Base-by-base conservation (phyloP, 179 eudicot genomes). In the Spinacia oleracea region DNA sequence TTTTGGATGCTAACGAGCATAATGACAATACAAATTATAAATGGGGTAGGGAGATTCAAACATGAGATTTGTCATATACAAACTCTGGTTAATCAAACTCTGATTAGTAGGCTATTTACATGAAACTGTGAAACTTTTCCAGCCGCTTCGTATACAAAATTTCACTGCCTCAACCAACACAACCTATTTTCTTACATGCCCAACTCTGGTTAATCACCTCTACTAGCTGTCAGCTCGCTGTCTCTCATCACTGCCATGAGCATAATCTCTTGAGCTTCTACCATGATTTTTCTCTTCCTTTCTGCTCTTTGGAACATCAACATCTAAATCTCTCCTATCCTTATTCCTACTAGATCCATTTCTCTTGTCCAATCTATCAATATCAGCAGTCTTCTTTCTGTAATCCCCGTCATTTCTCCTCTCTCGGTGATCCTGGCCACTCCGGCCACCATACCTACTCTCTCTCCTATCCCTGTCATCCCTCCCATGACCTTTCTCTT, bases 281-380 rank as follows among this genome's bases (percentile, higher is more conserved):
- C 70, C 70, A 78, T 79, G 42, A 76, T 79, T 87, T 38, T 67
- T 78, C 56, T 71, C 84, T 70, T 83, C 68, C 77, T 74, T 55
- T 72, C 65, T 55, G 45, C 73, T 72, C 31, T 63, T 80, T 55
- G 43, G 79, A 16, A 7, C 58, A 31, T 75, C 74, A n/a, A n/a
- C n/a, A 9, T 74, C 68, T 25, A n/a, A 68, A 68, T 45, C 81
- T 78, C 74, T 73, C 74, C 63, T 46, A 50, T 75, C 77, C 64
- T 68, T 85, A 81, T 50, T 80, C 53, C 79, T 42, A 67, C 74
- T 76, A 38, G 79, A 21, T 32, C 75, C 86, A 58, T 81, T 84
- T 78, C 82, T 84, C 77, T 34, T 87, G 60, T 84, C 82, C 31
- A 56, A 48, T 74, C 70, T 81, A 45, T 66, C 73, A 46, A 74